A percentile compares a stretch with the other conserved stretches of the same genome.
These are phyloP conservation scores for Neonothopanus nambi DNA, from an alignment of 1,284 basidiomycete genomes.

Conservation along the genomic window DNA sequence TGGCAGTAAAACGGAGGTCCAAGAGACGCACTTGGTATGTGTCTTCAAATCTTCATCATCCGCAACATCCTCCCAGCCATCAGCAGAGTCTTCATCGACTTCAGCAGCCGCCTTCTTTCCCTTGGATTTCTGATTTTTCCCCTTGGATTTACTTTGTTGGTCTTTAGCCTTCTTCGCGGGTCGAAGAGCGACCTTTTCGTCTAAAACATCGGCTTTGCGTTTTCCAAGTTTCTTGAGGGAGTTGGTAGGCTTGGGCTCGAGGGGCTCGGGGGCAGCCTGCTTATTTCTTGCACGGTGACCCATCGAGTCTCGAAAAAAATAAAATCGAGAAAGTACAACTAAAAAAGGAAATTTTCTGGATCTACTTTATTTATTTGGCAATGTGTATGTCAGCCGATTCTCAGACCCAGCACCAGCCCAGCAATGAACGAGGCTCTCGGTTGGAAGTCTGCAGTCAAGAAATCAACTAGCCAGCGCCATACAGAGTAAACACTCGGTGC, in stretches of 20 bases:
- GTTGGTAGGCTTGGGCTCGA: conserved; percentile 42
- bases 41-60: conserved; percentile 45
- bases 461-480: conserved; percentile 78
- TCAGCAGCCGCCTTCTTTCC: conserved; percentile 14
- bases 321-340: background rate
- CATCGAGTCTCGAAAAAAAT: conserved; percentile 48
- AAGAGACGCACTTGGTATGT: conserved; percentile 43
- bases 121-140: conserved; percentile 12
- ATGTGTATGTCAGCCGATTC: conserved; percentile 49
- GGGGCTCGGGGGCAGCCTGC: conserved; percentile 74
- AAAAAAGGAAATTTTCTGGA: background rate
- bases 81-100: conserved; percentile 33
- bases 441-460: conserved; percentile 93
- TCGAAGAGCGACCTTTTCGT: conserved; percentile 32
- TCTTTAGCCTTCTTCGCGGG: conserved; percentile 63
- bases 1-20: conserved; percentile 13
- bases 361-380: background rate
- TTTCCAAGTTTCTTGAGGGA: conserved; percentile 67
- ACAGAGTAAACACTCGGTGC: conserved; percentile 67
- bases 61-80: conserved; percentile 68
- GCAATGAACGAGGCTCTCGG: conserved; percentile 76
- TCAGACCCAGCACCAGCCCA: conserved; percentile 68
- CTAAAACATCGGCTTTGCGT: conserved; percentile 60
- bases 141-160: conserved; percentile 31
- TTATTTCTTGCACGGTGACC: conserved; percentile 91